A percentile compares a stretch with the other conserved stretches of the same genome.
Conservation (phyloP, 2,329 filamentous ascomycete species). For the Metarhizium robertsii region DNA sequence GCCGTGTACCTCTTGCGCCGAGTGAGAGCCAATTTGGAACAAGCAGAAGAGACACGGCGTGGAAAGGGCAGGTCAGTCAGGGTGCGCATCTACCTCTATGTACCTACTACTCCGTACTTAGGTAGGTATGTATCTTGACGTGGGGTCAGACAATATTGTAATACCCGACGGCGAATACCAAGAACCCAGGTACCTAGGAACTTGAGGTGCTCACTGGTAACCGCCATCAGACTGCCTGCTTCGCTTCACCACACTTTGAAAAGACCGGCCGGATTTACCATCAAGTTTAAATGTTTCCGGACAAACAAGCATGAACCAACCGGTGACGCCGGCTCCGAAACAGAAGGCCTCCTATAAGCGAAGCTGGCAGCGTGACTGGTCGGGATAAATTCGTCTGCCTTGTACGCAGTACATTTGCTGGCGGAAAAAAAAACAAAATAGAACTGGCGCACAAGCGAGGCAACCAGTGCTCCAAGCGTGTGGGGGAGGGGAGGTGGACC, state of each 20-base stretch:
- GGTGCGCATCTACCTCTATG: too few species aligned
- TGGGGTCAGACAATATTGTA: too few species aligned
- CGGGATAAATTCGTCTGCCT: neutral
- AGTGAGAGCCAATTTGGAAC: too few species aligned
- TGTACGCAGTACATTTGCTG: neutral
- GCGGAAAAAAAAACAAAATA: neutral
- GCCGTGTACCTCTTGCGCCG: too few species aligned
- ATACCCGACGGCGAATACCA: too few species aligned
- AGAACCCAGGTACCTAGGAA: neutral
- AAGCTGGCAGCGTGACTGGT: neutral
- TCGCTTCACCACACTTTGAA: neutral
- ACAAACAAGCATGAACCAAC: neutral
- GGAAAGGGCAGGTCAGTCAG: too few species aligned
- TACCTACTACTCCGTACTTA: too few species aligned
- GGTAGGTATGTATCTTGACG: too few species aligned
- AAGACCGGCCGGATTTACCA: neutral
- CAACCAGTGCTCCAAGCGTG: neutral
- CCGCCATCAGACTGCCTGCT: neutral
- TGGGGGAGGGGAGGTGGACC: neutral
- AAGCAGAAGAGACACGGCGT: too few species aligned
- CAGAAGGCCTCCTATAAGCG: neutral
- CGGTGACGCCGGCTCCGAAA: neutral
- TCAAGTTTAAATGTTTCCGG: neutral
- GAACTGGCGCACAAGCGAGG: neutral
- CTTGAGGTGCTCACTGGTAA: neutral